Conservation (phyloP, 2,329 filamentous ascomycete genomes). For the Waltergamsia citrina region DNA sequence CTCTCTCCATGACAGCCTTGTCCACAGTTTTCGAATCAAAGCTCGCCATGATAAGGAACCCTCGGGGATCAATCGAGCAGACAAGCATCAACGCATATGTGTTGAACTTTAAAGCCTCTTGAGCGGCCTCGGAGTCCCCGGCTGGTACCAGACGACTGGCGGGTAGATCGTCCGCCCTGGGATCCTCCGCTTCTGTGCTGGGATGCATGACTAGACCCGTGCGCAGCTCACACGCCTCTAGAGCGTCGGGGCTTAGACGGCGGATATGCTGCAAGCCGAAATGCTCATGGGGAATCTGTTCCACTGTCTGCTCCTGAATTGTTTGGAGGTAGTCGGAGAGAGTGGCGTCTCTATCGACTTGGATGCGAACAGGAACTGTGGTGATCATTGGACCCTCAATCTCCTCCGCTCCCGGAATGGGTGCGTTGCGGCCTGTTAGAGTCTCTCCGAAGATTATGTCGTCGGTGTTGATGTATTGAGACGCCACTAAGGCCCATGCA, state of each 20-base stretch:
- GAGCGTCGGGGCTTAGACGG: constrained; percentile 41
- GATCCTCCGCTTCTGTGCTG: constrained; percentile 17
- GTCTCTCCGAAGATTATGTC: constrained; percentile 53
- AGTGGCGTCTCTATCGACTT: constrained; percentile 27
- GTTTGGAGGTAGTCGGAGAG: constrained; percentile 42
- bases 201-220: constrained; percentile 47
- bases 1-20: constrained; percentile 39
- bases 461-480: constrained; percentile 38
- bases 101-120: constrained; percentile 50
- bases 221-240: constrained; percentile 45
- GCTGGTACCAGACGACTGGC: constrained; percentile 44
- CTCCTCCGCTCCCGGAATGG: constrained; percentile 36
- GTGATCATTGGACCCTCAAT: constrained; percentile 54
- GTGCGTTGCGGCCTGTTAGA: constrained; percentile 44
- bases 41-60: constrained; percentile 51
- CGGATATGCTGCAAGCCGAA: constrained; percentile 51
- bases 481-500: constrained; percentile 47
- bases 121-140: constrained; percentile 44
- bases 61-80: constrained; percentile 46
- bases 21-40: constrained; percentile 54
- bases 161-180: constrained; percentile 22
- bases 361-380: constrained; percentile 46
- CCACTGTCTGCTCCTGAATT: constrained; percentile 45
- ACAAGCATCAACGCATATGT: constrained; percentile 57
- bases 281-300: constrained; percentile 56